Conservation (phyloP, 2,329 filamentous ascomycete genomes). For the Eutypa lata region DNA sequence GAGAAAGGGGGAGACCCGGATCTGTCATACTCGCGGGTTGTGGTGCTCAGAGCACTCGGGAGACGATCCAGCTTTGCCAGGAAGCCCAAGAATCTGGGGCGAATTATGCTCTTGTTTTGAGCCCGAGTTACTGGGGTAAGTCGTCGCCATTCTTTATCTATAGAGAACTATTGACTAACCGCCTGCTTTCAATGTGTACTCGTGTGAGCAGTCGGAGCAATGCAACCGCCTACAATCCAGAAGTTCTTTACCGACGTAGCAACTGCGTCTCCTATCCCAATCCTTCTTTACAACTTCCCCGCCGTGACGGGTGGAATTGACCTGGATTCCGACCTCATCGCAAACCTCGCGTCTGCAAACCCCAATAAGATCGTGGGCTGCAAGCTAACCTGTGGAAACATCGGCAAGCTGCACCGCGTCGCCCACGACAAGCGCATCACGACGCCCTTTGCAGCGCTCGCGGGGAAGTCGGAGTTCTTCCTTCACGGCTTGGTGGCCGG, state of each 20-base stretch:
- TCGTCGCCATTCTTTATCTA: background rate
- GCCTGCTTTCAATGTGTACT: background rate
- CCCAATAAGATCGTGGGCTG: slow-evolving; percentile 5
- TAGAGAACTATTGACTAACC: background rate
- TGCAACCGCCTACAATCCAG: no score
- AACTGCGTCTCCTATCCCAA: slow-evolving; percentile 2
- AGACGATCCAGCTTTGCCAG: slow-evolving; percentile 46
- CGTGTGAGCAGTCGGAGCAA: no score
- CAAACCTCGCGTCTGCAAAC: slow-evolving; percentile 1
- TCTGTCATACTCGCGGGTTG: slow-evolving; percentile 4
- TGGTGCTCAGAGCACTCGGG: slow-evolving; percentile 5
- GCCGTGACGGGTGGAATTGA: slow-evolving; percentile 7
- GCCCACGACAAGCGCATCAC: slow-evolving; percentile 3
- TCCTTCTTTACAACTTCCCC: slow-evolving; percentile 10
- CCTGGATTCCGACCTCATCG: slow-evolving; percentile 5
- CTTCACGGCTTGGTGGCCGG: slow-evolving; percentile 66
- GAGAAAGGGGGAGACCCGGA: background rate
- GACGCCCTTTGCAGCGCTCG: slow-evolving; percentile 19
- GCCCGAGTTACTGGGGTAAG: slow-evolving; percentile 57
- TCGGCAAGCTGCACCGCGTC: slow-evolving; percentile 48
- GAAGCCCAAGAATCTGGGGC: slow-evolving; percentile 64
- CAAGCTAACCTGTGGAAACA: slow-evolving; percentile 62
- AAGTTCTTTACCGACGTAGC: slow-evolving; percentile 9
- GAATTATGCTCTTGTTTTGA: slow-evolving; percentile 64
- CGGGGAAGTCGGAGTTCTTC: slow-evolving; percentile 54